Evolutionary conservation across 192 early-diverging fungal genomes (phyloP), one percentile per base, ranked within the genome.

Genomic region (Haplosporangium gracile): DNA sequence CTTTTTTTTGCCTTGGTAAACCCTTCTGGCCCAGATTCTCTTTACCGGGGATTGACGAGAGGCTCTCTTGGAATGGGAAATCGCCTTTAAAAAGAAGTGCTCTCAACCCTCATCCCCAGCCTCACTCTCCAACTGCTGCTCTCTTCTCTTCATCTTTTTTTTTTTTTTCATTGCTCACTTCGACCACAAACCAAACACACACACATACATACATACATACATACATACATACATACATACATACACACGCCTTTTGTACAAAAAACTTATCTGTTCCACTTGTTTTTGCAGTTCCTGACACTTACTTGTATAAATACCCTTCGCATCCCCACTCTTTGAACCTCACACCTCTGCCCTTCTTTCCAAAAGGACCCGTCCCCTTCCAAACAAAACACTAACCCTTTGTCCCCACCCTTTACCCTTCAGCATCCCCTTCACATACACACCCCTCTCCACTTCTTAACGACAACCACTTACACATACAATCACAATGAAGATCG

Each of bases 401-500:
- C 65, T 39, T 49, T 60, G n/a, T 34, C 20, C 47, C 38, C 13
- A 65, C 60, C 60, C 11, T 22, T 47, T 29, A 39, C 20, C 40
- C 20, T n/a, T 29, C 32, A 42, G 16, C 5, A 72, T 2, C 7
- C 36, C 24, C 76, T 7, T 68, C 13, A 26, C 43, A 45, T 11
- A 45, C 43, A 45, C 47, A 53, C 69, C 20, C 42, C 24, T 24
- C 39, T 68, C 15, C 63, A 8, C 49, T 74, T 9, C 40, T 9
- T 47, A 63, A 26, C 60, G 32, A 24, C 43, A 16, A 75, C 45
- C 7, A 68, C 51, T 71, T n/a, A 68, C 76, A 36, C 38, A 82
- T 57, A 70, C 51, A 70, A 70, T 68, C 82, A 32, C 60, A 65
- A 85, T 85, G 83, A 85, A 85, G 78, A 53, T 85, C 83, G 74